Evolutionary conservation across 345 rosid genomes (phyloP), one percentile per base, ranked within the genome.

Genomic region (Brassica cretica): DNA sequence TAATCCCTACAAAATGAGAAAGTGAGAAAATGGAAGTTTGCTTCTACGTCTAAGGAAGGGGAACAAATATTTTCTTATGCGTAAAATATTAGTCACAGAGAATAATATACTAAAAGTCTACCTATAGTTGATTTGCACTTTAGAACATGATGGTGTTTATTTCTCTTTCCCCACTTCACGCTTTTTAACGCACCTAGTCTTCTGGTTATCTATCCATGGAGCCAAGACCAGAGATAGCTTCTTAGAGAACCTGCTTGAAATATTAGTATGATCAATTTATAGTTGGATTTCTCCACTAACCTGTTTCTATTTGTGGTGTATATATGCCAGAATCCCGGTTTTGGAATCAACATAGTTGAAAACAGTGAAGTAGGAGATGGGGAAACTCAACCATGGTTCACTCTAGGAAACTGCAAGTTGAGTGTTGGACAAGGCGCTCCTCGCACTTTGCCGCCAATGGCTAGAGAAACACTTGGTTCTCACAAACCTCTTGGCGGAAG

Each of bases 401-500:
- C 89, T n/a, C 89, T 94, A 11, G 98, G 97, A 49, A 79, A 71
- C 78, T 94, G 98, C 77, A 77, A 82, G 74, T 82, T 92, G 41
- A 82, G 83, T 18, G 73, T 89, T 77, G 89, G 83, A 65, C 66
- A 82, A 61, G 95, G 97, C 21, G 84, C 96, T 16, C 96, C 94
- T 3, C 88, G 74, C 56, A 82, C 89, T 79, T 85, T 90, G 21
- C 94, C 98, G 12, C 89, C 93, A 27, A 89, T 86, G 90, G 98
- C 94, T 2, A 89, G 90, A 78, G 89, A 85, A 41, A 87, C 98
- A 37, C 89, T 91, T 3, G 93, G 97, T 46, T 83, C 84, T 81
- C 88, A 85, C 59, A 87, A 66, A 53, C 88, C 92, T 64, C 82
- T 94, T 37, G 81, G 91, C 8, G 97, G 95, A 53, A 86, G 80